phyloP scores from a whole-genome alignment of 768 basidiomycete genomes.

The Rhodotorula kratochvilovae region DNA sequence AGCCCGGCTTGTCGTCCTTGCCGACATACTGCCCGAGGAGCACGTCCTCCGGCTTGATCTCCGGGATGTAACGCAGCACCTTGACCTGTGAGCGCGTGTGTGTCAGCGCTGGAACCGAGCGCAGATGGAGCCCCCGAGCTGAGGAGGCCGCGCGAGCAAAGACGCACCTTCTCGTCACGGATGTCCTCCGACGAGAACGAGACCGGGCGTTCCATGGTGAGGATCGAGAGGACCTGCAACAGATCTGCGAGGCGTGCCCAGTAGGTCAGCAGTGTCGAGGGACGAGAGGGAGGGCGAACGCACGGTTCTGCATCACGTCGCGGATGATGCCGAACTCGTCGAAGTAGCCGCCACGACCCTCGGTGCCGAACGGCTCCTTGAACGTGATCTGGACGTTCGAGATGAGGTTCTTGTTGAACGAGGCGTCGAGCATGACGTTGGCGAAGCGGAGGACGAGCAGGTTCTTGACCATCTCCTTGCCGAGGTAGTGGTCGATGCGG shows the following conservation, averaged over 20 bases:
- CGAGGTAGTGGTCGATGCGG: slow-evolving; percentile 98
- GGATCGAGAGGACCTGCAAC: slow-evolving; percentile 84
- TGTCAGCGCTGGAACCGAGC: not conserved
- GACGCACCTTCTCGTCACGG: slow-evolving; percentile 87
- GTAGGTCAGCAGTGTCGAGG: no score
- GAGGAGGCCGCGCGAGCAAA: not conserved
- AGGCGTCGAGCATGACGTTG: slow-evolving; percentile 78
- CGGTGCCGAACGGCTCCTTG: slow-evolving; percentile 98
- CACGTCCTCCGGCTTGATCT: slow-evolving; percentile 69
- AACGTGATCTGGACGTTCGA: slow-evolving; percentile 98
- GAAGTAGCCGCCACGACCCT: slow-evolving; percentile 99
- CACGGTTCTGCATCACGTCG: slow-evolving; percentile 95
- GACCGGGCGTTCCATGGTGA: slow-evolving; percentile 97
- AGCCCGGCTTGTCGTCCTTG: slow-evolving; percentile 80
- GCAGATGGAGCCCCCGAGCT: not conserved
- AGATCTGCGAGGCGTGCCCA: no score
- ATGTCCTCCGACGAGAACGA: slow-evolving; percentile 97
- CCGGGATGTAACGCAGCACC: slow-evolving; percentile 83
- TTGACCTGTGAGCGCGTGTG: slow-evolving; percentile 64
- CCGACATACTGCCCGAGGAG: slow-evolving; percentile 91
- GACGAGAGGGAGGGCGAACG: slow-evolving; percentile 49
- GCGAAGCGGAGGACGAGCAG: slow-evolving; percentile 91
- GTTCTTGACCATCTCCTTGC: slow-evolving; percentile 99
- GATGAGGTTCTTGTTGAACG: slow-evolving; percentile 94
- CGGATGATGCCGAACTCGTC: slow-evolving; percentile 99